Base-by-base conservation (phyloP, 129 eudicot species). In the Artemisia tridentata region DNA sequence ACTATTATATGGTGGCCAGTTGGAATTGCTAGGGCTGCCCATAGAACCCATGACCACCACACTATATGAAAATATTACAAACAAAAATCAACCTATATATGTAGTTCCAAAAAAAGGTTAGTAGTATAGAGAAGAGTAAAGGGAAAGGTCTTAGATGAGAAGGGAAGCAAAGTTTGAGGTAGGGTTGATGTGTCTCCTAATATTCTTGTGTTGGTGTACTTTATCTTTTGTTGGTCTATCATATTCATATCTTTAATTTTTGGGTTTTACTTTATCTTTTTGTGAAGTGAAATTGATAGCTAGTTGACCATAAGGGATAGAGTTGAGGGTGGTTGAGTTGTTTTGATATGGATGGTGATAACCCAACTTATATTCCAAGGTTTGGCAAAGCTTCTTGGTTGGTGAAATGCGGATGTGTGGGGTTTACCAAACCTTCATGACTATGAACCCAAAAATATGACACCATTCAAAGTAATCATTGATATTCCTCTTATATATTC, bases 1-100 rank as follows among this genome's bases (percentile, higher is more conserved):
- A 18, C 77, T 76, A 53, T 80, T 84, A 66, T 89, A 87, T 23
- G 95, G 87, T 74, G 88, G 69, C 80, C 72, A 80, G 34, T 79
- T 75, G 74, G 79, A 71, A 57, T 78, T 75, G 65, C 77, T 75
- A 52, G 77, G 86, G 80, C 72, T 79, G 15, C 73, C 89, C 63
- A 78, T 60, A 57, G 88, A 80, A 66, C 88, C 84, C 95, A 90
- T 90, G 70, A 6, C 49, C 79, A 21, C 64, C 80, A 49, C 77
- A 69, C 53, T 78, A 38, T 49, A 67, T 65, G 48, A 65, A 12
- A n/a, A 60, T 23, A 27, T 41, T 14, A 62, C 48, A 47, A 53
- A 58, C 68, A 65, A 58, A 61, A 56, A 29, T 53, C 43, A 80
- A 45, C 77, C 57, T 69, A 63, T 72, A 65, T 74, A 69, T 72